Evolutionary conservation across 768 basidiomycete genomes (phyloP).

Genomic region (Tylopilus sp.): DNA sequence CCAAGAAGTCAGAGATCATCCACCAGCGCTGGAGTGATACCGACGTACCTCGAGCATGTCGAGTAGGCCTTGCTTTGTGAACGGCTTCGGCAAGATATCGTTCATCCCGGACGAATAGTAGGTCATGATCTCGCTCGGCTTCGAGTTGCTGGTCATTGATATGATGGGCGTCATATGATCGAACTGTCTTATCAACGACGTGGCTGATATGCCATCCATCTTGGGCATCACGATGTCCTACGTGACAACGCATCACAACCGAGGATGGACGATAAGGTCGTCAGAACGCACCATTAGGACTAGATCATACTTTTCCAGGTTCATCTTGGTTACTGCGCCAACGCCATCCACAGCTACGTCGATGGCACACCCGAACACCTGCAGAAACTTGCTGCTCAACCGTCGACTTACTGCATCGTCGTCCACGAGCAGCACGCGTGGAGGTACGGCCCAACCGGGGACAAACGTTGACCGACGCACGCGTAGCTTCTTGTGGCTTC

Average conservation of each 20-base stretch:
- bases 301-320: slow-evolving; percentile 91
- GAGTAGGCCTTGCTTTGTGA: slow-evolving; percentile 88
- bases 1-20: not conserved
- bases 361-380: slow-evolving; percentile 92
- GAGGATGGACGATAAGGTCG: not conserved
- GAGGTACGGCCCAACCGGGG: slow-evolving; percentile 89
- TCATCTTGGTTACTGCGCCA: slow-evolving; percentile 94
- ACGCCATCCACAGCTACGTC: slow-evolving; percentile 94
- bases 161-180: slow-evolving; percentile 96
- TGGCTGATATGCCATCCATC: slow-evolving; percentile 85
- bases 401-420: slow-evolving; percentile 91
- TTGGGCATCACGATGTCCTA: slow-evolving; percentile 96
- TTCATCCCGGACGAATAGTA: slow-evolving; percentile 82
- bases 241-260: not conserved
- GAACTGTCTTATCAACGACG: slow-evolving; percentile 90
- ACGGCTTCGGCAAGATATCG: slow-evolving; percentile 94
- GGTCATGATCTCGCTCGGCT: slow-evolving; percentile 86
- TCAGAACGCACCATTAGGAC: slow-evolving; percentile 80
- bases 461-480: slow-evolving; percentile 78
- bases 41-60: slow-evolving; percentile 82
- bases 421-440: slow-evolving; percentile 89
- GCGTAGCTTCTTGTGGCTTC: slow-evolving; percentile 46
- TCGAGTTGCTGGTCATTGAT: slow-evolving; percentile 95
- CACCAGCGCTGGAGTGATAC: not conserved
- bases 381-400: slow-evolving; percentile 87